phyloP scores from a whole-genome alignment of 2,329 filamentous ascomycete species.

The Boeremia lycopersici region DNA sequence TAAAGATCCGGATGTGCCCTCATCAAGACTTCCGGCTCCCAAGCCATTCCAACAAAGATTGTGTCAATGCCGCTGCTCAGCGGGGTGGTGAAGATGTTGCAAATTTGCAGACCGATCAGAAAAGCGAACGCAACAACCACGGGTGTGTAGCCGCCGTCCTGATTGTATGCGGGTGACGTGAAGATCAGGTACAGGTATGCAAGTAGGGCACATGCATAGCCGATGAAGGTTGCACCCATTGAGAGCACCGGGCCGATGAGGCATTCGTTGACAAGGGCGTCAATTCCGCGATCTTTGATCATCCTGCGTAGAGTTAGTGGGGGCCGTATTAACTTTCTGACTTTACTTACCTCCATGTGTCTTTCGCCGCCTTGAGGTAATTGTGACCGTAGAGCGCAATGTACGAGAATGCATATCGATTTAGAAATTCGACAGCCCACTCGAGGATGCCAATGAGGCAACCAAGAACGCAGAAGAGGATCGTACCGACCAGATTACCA shows the following conservation, averaged over 20 bases:
- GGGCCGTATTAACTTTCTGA: neutral
- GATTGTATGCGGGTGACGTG: slow-evolving; percentile 80
- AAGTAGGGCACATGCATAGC: slow-evolving; percentile 78
- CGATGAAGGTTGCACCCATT: slow-evolving; percentile 83
- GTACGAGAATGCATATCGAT: slow-evolving; percentile 90
- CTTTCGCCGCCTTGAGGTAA: slow-evolving; percentile 85
- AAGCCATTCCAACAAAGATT: slow-evolving; percentile 80
- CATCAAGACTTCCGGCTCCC: slow-evolving; percentile 75
- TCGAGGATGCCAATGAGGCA: slow-evolving; percentile 79
- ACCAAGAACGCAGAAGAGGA: slow-evolving; percentile 75
- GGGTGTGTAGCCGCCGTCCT: slow-evolving; percentile 68
- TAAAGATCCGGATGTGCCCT: slow-evolving; percentile 83
- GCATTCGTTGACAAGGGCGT: slow-evolving; percentile 88
- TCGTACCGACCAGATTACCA: slow-evolving; percentile 70
- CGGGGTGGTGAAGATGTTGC: slow-evolving; percentile 87
- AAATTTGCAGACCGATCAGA: slow-evolving; percentile 87
- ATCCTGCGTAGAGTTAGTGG: slow-evolving; percentile 55
- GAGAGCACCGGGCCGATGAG: slow-evolving; percentile 68
- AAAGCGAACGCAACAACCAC: slow-evolving; percentile 86
- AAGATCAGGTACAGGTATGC: slow-evolving; percentile 87
- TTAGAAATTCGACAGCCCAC: slow-evolving; percentile 87
- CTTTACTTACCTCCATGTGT: slow-evolving; percentile 73
- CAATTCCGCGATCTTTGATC: slow-evolving; percentile 90
- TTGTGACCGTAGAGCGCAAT: slow-evolving; percentile 91
- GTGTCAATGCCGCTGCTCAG: slow-evolving; percentile 88